Conservation (phyloP, 495 filamentous ascomycete genomes). For the Letharia lupina region DNA sequence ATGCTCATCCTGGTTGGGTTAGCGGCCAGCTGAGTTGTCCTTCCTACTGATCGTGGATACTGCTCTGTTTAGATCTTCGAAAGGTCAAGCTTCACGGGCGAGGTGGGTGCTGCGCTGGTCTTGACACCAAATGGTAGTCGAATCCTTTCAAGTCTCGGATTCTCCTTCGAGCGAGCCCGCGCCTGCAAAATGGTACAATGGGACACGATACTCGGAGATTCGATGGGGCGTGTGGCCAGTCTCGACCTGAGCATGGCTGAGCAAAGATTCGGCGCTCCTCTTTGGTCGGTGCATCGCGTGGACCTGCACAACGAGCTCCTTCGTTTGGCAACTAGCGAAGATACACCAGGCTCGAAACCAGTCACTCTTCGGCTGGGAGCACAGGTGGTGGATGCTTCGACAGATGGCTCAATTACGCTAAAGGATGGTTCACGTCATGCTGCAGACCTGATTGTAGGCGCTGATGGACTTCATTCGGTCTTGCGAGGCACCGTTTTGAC, state of each 20-base stretch:
- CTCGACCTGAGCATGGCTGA: constrained; percentile 21
- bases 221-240: constrained; percentile 19
- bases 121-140: constrained; percentile 42
- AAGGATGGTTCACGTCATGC: constrained; percentile 25
- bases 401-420: constrained; percentile 34
- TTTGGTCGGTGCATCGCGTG: constrained; percentile 45
- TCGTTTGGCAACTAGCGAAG: constrained; percentile 31
- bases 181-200: constrained; percentile 12
- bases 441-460: constrained; percentile 42
- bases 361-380: constrained; percentile 31
- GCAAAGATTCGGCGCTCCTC: constrained; percentile 24
- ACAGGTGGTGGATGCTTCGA: constrained; percentile 29
- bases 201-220: constrained; percentile 18
- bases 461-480: constrained; percentile 41
- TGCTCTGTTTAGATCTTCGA: constrained; percentile 37
- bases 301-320: constrained; percentile 45
- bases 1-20: neutral
- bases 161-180: constrained; percentile 35
- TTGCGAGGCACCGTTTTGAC: constrained; percentile 23
- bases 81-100: constrained; percentile 43
- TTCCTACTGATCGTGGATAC: neutral
- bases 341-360: constrained; percentile 28
- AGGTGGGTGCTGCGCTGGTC: constrained; percentile 49
- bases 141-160: constrained; percentile 40
- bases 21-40: neutral